Percentiles rank a stretch among this genome's conserved stretches.
Evolutionary conservation across 352 stramenopile genomes (phyloP).

Genomic region (Pythium phragmitis): DNA sequence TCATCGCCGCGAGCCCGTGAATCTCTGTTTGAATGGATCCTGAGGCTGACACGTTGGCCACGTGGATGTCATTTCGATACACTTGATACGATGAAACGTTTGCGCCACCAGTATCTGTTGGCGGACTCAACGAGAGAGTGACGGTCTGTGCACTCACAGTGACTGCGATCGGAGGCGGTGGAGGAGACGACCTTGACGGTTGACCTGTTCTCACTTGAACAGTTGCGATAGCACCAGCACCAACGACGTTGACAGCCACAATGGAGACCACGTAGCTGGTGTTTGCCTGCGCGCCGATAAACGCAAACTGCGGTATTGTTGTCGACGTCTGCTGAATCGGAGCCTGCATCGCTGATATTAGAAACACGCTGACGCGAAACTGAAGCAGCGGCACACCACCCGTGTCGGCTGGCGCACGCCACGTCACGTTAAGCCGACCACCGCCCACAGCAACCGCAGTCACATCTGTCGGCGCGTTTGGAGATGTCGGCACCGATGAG

Average conservation of each 20-base stretch:
- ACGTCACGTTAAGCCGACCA: constrained; percentile 33
- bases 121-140: constrained; percentile 34
- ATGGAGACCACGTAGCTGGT: constrained; percentile 35
- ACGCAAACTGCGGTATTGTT: neutral
- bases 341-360: neutral
- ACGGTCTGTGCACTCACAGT: constrained; percentile 33
- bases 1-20: constrained; percentile 29
- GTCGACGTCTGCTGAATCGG: neutral
- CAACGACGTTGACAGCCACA: constrained; percentile 31
- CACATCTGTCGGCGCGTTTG: constrained; percentile 4
- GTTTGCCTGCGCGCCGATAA: constrained; percentile 29
- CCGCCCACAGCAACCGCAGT: constrained; percentile 25
- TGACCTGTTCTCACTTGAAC: constrained; percentile 29
- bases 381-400: constrained; percentile 37
- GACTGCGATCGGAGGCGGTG: constrained; percentile 28
- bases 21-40: constrained; percentile 30
- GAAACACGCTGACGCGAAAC: constrained; percentile 24
- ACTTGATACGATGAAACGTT: constrained; percentile 34
- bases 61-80: constrained; percentile 43
- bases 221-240: constrained; percentile 3
- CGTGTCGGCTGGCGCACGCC: constrained; percentile 33
- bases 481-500: constrained; percentile 27
- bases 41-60: constrained; percentile 20
- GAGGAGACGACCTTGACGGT: constrained; percentile 28
- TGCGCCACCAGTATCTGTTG: constrained; percentile 38